These are phyloP conservation scores for Ophiostoma australiae DNA, from an alignment of 2,329 filamentous ascomycete species.

Conservation along the genomic window DNA sequence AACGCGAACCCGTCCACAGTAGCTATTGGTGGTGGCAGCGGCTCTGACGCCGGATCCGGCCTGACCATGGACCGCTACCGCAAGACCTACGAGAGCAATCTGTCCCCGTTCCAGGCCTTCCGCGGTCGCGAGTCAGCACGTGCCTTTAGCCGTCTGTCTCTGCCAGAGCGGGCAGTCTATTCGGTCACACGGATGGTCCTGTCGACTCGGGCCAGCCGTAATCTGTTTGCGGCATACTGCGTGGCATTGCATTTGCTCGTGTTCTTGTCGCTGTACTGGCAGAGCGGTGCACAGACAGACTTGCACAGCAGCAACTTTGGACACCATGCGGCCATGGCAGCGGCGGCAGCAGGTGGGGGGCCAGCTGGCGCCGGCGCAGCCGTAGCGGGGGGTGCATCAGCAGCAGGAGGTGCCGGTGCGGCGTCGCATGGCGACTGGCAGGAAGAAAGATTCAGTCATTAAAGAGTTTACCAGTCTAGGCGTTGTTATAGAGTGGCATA, in stretches of 20 bases:
- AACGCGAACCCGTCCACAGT: conserved; percentile 74
- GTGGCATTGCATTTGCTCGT: conserved; percentile 82
- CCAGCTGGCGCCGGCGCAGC: conserved; percentile 31
- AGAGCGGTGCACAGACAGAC: conserved; percentile 64
- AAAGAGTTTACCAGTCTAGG: conserved; percentile 20
- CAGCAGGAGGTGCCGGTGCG: conserved; percentile 32
- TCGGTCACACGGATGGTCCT: conserved; percentile 87
- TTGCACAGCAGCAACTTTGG: conserved; percentile 55
- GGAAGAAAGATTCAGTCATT: conserved; percentile 54
- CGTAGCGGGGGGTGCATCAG: conserved; percentile 34
- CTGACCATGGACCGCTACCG: conserved; percentile 78
- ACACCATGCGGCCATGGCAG: conserved; percentile 43
- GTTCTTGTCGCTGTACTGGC: conserved; percentile 81
- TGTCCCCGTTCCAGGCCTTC: conserved; percentile 94
- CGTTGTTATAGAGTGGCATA: background rate
- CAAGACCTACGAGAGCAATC: conserved; percentile 88
- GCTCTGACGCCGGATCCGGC: conserved; percentile 43
- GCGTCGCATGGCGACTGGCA: conserved; percentile 54
- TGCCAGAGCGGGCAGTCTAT: conserved; percentile 86
- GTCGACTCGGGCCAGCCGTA: conserved; percentile 82
- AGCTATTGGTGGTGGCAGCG: conserved; percentile 49
- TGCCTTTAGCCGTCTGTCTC: conserved; percentile 86
- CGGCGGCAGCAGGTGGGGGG: conserved; percentile 36
- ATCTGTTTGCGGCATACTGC: conserved; percentile 90
- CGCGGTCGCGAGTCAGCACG: conserved; percentile 86